Conservation (phyloP, 2,329 filamentous ascomycete genomes). For the Ceratocystis smalleyi region DNA sequence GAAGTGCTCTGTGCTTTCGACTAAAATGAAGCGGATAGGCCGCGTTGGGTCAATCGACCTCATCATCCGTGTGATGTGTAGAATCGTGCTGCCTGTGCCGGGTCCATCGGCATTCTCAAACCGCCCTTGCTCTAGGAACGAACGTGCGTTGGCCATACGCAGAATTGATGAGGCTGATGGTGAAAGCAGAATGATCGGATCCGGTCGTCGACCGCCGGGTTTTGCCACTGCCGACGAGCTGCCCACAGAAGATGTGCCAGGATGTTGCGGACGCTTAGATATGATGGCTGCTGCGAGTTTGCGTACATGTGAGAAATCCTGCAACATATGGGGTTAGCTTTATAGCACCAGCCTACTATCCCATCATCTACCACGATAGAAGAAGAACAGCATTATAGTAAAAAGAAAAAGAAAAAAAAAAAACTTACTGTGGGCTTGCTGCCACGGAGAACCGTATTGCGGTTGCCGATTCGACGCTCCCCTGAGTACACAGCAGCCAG, state of each 20-base stretch:
- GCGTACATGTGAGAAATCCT: slow-evolving; percentile 91
- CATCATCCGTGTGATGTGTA: slow-evolving; percentile 68
- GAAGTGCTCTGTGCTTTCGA: slow-evolving; percentile 86
- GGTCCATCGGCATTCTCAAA: slow-evolving; percentile 64
- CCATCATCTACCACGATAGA: neutral
- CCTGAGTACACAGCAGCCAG: slow-evolving; percentile 79
- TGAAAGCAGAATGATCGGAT: slow-evolving; percentile 93
- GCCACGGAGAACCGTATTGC: slow-evolving; percentile 74
- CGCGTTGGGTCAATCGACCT: slow-evolving; percentile 53
- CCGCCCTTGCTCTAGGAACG: slow-evolving; percentile 73
- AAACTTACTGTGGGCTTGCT: slow-evolving; percentile 67
- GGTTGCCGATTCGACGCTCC: slow-evolving; percentile 81
- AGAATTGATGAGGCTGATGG: slow-evolving; percentile 89
- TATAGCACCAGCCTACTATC: neutral
- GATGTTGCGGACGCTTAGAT: slow-evolving; percentile 38
- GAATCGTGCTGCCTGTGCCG: slow-evolving; percentile 56
- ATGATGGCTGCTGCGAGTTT: slow-evolving; percentile 72
- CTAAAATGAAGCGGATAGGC: slow-evolving; percentile 83
- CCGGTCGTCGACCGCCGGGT: slow-evolving; percentile 35
- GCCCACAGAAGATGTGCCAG: slow-evolving; percentile 21
- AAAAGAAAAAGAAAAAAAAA: neutral
- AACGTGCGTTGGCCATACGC: slow-evolving; percentile 88
- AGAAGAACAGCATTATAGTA: neutral
- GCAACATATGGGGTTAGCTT: neutral
- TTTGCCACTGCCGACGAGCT: slow-evolving; percentile 31